Evolutionary conservation across 768 basidiomycete species (phyloP).

Genomic region (Hygrocybe punicea): DNA sequence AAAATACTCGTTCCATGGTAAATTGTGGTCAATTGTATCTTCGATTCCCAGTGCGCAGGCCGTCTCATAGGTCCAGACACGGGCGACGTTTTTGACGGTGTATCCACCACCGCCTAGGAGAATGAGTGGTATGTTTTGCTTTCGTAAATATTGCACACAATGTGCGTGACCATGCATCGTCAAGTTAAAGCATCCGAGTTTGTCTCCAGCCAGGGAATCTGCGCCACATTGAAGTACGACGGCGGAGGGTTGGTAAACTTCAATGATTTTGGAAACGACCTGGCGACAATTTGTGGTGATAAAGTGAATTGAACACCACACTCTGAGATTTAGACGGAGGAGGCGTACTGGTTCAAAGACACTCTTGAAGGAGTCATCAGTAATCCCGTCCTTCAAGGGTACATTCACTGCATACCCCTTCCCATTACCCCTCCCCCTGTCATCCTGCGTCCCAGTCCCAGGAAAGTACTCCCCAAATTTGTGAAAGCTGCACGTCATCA

Average conservation of each 20-base stretch:
- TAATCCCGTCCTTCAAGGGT: slow-evolving; percentile 90
- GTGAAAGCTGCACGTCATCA: slow-evolving; percentile 98
- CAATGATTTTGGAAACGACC: slow-evolving; percentile 94
- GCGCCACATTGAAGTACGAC: slow-evolving; percentile 97
- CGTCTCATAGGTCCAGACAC: slow-evolving; percentile 98
- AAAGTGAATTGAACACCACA: background rate
- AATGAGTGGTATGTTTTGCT: slow-evolving; percentile 90
- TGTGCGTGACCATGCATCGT: slow-evolving; percentile 98
- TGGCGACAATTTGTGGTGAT: slow-evolving; percentile 1
- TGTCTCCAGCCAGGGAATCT: slow-evolving; percentile 94
- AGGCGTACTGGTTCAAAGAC: slow-evolving; percentile 88
- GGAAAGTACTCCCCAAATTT: slow-evolving; percentile 99
- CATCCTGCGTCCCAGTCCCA: slow-evolving; percentile 67
- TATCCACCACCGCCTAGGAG: slow-evolving; percentile 97
- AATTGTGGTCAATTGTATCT: slow-evolving; percentile 67
- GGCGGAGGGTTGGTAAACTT: slow-evolving; percentile 89
- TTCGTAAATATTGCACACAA: slow-evolving; percentile 96
- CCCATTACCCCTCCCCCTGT: slow-evolving; percentile 79
- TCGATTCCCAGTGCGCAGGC: slow-evolving; percentile 90
- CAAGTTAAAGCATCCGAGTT: slow-evolving; percentile 91
- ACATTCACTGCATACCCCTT: slow-evolving; percentile 94
- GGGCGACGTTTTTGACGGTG: slow-evolving; percentile 95
- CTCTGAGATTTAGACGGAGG: background rate
- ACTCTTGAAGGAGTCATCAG: slow-evolving; percentile 90
- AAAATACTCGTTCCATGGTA: slow-evolving; percentile 87